phyloP scores from a whole-genome alignment of 2,329 filamentous ascomycete species.

The Pseudocercospora cruenta region DNA sequence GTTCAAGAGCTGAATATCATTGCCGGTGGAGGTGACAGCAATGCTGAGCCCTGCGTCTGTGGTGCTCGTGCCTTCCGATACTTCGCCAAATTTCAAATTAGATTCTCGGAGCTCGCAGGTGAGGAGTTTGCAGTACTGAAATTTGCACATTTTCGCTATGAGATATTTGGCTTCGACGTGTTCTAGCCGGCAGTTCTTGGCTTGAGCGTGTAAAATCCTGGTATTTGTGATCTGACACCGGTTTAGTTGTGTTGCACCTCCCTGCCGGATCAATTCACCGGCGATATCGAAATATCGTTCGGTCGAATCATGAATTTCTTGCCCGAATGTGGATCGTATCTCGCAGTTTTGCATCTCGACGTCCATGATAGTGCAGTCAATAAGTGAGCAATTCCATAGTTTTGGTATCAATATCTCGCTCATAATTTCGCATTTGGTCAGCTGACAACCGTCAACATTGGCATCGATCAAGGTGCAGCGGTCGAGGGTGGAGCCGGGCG shows the following conservation, averaged over 20 bases:
- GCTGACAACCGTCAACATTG: background rate
- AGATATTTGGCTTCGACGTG: background rate
- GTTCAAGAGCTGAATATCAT: background rate
- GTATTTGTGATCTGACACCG: background rate
- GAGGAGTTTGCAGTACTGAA: background rate
- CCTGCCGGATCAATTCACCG: background rate
- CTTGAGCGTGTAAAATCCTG: background rate
- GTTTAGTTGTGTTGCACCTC: background rate
- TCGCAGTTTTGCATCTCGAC: background rate
- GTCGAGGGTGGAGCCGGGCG: background rate
- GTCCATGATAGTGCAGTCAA: background rate
- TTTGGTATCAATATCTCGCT: background rate
- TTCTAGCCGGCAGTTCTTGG: background rate
- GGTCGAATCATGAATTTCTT: background rate
- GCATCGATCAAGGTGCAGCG: background rate
- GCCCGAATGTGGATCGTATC: background rate
- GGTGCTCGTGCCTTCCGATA: background rate
- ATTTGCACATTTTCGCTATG: background rate
- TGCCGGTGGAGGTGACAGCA: background rate
- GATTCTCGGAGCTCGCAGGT: background rate
- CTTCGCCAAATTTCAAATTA: background rate
- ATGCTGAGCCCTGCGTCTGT: background rate
- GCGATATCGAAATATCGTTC: background rate
- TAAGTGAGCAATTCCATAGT: background rate
- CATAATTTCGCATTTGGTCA: background rate